A percentile compares a stretch with the other conserved stretches of the same genome.
Evolutionary conservation across 2,329 filamentous ascomycete genomes (phyloP).

Genomic region (Penicillium sp.): DNA sequence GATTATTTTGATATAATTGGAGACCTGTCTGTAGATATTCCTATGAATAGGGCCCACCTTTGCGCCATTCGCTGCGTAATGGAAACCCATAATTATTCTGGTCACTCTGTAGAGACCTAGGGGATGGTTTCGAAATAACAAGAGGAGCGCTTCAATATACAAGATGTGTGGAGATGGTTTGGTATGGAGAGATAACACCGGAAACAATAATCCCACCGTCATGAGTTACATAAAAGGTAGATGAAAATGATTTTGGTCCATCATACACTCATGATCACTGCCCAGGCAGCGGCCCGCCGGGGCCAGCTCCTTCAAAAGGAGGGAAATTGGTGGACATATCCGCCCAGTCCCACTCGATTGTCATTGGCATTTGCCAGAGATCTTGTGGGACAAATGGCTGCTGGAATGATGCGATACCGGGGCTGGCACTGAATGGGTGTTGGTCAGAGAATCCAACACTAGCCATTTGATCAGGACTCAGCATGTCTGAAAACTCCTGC

Average conservation of each 20-base stretch:
- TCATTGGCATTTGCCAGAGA: conserved; percentile 94
- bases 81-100: not conserved
- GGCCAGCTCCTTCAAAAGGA: conserved; percentile 31
- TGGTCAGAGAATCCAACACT: conserved; percentile 36
- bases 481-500: conserved; percentile 40
- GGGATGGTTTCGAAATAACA: conserved; percentile 1
- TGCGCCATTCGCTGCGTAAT: conserved; percentile 11
- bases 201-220: not conserved
- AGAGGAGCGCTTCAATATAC: conserved; percentile 16
- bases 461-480: conserved; percentile 38
- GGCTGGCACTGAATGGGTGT: conserved; percentile 30
- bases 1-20: not conserved
- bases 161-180: conserved; percentile 16
- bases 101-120: not conserved
- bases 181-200: conserved; percentile 10
- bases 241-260: conserved; percentile 9
- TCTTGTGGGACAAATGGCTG: conserved; percentile 91
- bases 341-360: conserved; percentile 84
- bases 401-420: conserved; percentile 59
- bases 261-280: conserved; percentile 26
- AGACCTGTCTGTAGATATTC: conserved; percentile 4
- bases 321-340: conserved; percentile 45
- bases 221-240: conserved; percentile 11
- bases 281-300: conserved; percentile 25
- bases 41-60: not conserved